phyloP scores from a whole-genome alignment of 371 early-diverging fungal species.

The Mucor velutinosus region DNA sequence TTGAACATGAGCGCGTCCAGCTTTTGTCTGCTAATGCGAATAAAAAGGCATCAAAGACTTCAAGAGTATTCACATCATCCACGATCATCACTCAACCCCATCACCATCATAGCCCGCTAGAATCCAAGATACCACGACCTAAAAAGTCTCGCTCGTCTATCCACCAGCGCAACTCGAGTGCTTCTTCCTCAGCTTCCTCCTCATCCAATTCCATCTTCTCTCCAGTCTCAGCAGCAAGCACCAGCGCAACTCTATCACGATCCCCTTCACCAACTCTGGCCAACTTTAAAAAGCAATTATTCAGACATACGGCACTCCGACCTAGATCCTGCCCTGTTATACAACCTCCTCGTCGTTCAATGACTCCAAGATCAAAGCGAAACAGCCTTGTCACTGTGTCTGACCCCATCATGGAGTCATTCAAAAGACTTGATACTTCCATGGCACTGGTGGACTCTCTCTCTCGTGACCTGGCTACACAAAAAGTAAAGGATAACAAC shows the following conservation, averaged over 20 bases:
- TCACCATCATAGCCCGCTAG: background rate
- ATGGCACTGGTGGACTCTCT: slow-evolving; percentile 52
- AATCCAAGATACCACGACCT: slow-evolving; percentile 36
- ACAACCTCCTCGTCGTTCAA: slow-evolving; percentile 3
- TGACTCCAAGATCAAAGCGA: slow-evolving; percentile 4
- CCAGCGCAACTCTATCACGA: slow-evolving; percentile 18
- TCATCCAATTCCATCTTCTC: slow-evolving; percentile 8
- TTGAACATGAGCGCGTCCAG: slow-evolving; percentile 36
- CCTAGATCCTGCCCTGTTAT: slow-evolving; percentile 17
- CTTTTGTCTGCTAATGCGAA: background rate
- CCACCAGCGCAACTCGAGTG: slow-evolving; percentile 6
- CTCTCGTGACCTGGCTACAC: slow-evolving; percentile 44
- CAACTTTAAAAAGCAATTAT: slow-evolving; percentile 7
- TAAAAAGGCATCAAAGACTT: slow-evolving; percentile 12
- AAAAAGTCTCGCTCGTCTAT: slow-evolving; percentile 8
- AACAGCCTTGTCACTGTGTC: background rate
- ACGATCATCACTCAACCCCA: slow-evolving; percentile 6
- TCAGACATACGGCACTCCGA: slow-evolving; percentile 16
- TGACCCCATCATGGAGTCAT: slow-evolving; percentile 42
- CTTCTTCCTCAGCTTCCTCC: background rate
- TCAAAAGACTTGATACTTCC: slow-evolving; percentile 41
- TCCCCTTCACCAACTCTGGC: slow-evolving; percentile 20
- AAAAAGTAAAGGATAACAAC: slow-evolving; percentile 2
- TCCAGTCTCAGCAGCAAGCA: slow-evolving; percentile 16
- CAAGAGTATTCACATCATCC: background rate